phyloP scores from a whole-genome alignment of 2,329 filamentous ascomycete species.

The Hypoxylon sp. region DNA sequence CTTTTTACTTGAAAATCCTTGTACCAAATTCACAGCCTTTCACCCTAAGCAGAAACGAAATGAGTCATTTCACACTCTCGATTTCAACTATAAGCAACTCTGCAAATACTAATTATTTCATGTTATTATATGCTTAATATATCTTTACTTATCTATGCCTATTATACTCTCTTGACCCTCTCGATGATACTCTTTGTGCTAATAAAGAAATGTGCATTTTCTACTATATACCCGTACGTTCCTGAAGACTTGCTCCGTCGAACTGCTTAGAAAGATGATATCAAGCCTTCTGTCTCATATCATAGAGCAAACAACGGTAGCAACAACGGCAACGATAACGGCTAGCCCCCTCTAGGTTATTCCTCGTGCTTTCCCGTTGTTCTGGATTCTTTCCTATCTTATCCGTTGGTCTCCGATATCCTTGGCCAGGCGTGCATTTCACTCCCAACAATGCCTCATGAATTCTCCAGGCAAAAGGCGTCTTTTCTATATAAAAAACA shows the following conservation, averaged over 20 bases:
- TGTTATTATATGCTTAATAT: no score
- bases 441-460: not conserved
- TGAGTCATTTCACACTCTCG: constrained; percentile 1
- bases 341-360: not conserved
- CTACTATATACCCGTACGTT: no score
- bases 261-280: not conserved
- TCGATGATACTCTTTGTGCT: not conserved
- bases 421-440: not conserved
- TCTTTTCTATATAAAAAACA: not conserved
- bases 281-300: not conserved
- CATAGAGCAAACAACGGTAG: not conserved
- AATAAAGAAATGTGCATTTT: not conserved
- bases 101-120: no score
- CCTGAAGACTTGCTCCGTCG: not conserved
- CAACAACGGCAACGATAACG: not conserved
- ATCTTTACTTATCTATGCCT: not conserved
- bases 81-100: not conserved
- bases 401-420: not conserved
- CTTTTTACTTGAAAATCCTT: not conserved
- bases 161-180: not conserved
- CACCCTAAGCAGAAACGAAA: constrained; percentile 9
- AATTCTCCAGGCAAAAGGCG: not conserved
- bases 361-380: not conserved
- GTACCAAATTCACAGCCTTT: constrained; percentile 24
- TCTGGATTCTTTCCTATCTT: not conserved